A percentile compares a stretch with the other conserved stretches of the same genome.
These are phyloP conservation scores for Nicotiana obtusifolia DNA, from an alignment of 257 asterid genomes.

Conservation along the genomic window DNA sequence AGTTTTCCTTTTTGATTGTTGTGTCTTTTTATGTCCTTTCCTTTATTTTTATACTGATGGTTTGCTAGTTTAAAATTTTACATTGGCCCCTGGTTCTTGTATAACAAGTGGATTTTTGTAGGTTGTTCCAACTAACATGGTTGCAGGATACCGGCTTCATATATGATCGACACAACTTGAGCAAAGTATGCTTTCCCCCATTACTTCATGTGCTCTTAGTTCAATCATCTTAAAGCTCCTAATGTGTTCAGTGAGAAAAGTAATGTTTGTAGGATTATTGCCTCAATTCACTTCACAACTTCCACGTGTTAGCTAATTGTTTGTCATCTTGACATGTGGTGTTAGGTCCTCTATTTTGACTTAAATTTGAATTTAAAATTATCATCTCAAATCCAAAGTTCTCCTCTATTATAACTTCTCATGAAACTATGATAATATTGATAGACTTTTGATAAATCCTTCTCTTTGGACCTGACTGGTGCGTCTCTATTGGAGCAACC, in stretches of 20 bases:
- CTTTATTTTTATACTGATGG: neutral
- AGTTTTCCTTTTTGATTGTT: neutral
- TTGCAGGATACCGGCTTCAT: conserved; percentile 73
- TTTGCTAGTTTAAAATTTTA: conserved; percentile 11
- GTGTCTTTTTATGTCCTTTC: neutral
- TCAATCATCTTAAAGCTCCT: neutral
- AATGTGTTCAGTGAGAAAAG: neutral
- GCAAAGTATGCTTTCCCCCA: conserved; percentile 50
- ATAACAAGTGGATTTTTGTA: conserved; percentile 39
- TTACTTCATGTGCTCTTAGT: neutral
- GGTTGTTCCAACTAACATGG: conserved; percentile 97
- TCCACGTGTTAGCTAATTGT: neutral
- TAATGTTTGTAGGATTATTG: neutral
- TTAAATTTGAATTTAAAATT: neutral
- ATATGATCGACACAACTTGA: conserved; percentile 66
- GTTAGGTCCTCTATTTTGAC: neutral
- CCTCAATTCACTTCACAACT: neutral
- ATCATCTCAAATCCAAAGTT: neutral
- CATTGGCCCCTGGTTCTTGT: conserved; percentile 16
- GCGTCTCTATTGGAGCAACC: neutral
- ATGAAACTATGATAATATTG: neutral
- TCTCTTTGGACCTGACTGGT: neutral
- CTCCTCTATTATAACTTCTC: neutral
- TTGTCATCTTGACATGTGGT: neutral
- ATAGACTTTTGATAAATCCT: neutral